Percentiles rank a stretch among this genome's conserved stretches.
Evolutionary conservation across 805 yeast species (phyloP).

Genomic region (Starmerella scarabaei): DNA sequence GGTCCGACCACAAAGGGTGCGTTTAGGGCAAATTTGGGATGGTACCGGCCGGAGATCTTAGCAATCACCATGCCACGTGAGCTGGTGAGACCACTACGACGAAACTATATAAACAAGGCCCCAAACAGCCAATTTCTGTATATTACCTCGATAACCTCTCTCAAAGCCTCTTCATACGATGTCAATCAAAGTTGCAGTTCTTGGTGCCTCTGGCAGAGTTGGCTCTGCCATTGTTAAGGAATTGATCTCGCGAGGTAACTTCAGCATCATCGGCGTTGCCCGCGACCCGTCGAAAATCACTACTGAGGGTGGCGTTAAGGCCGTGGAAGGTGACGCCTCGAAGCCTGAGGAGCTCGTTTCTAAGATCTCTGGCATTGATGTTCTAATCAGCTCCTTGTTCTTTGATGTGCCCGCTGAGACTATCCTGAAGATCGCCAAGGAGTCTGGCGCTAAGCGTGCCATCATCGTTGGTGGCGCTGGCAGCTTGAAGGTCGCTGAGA

Average conservation of each 20-base stretch:
- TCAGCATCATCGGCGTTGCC: slow-evolving; percentile 9
- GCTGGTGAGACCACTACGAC: too few species aligned
- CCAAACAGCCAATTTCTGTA: too few species aligned
- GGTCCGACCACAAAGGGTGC: too few species aligned
- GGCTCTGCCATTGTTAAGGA: slow-evolving; percentile 27
- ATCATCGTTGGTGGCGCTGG: slow-evolving; percentile 16
- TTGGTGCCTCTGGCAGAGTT: slow-evolving; percentile 21
- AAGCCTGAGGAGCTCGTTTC: slow-evolving; percentile 4
- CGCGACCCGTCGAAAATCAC: slow-evolving; percentile 10
- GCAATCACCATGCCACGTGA: too few species aligned
- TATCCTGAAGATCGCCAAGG: slow-evolving; percentile 4
- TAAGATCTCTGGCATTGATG: slow-evolving; percentile 9
- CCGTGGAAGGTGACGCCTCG: slow-evolving; percentile 11
- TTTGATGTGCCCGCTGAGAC: slow-evolving; percentile 4
- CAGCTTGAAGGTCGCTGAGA: slow-evolving; percentile 6
- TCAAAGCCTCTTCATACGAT: too few species aligned
- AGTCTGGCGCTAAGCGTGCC: slow-evolving; percentile 10
- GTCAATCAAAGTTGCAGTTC: slow-evolving; percentile 13
- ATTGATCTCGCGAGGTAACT: slow-evolving; percentile 8
- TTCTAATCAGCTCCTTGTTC: slow-evolving; percentile 9
- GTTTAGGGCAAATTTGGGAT: too few species aligned
- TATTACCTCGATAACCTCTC: too few species aligned
- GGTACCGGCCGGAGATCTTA: too few species aligned
- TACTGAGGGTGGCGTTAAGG: slow-evolving; percentile 3
- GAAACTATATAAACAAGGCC: too few species aligned